Evolutionary conservation across 2,329 filamentous ascomycete genomes (phyloP).

Genomic region (Aaosphaeria pasadenensis): DNA sequence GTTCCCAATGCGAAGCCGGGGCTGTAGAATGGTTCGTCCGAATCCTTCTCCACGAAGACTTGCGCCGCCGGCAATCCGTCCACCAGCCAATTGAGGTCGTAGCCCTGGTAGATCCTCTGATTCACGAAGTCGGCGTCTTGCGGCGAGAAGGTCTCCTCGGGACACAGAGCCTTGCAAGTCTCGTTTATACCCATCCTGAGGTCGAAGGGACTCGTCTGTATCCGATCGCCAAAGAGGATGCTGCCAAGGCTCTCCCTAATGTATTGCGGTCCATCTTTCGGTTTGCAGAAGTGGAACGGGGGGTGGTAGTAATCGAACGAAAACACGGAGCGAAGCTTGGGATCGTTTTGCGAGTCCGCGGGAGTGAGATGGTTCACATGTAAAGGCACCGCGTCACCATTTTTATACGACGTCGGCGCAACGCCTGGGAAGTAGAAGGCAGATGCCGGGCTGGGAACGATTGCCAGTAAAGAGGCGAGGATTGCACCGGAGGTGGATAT

Average conservation of each 20-base stretch:
- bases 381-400: conserved; percentile 75
- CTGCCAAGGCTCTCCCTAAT: conserved; percentile 89
- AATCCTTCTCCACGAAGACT: conserved; percentile 71
- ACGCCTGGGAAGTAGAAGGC: conserved; percentile 97
- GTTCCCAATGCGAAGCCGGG: conserved; percentile 82
- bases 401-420: conserved; percentile 86
- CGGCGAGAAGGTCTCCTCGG: conserved; percentile 61
- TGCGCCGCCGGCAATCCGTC: conserved; percentile 92
- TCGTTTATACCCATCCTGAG: conserved; percentile 84
- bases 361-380: conserved; percentile 93
- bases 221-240: conserved; percentile 95
- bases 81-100: conserved; percentile 93
- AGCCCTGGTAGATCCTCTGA: conserved; percentile 75
- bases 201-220: conserved; percentile 93
- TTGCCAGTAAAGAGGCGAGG: conserved; percentile 36
- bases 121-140: conserved; percentile 77
- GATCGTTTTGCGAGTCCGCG: conserved; percentile 71
- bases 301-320: conserved; percentile 95
- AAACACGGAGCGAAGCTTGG: conserved; percentile 84
- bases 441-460: conserved; percentile 37
- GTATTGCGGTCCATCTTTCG: conserved; percentile 70
- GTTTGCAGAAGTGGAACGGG: conserved; percentile 83
- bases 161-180: conserved; percentile 79
- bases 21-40: conserved; percentile 78
- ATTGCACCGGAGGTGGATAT: conserved; percentile 21